phyloP scores from a whole-genome alignment of 1,139 yeast species.

The Geotrichum macrosporum region DNA sequence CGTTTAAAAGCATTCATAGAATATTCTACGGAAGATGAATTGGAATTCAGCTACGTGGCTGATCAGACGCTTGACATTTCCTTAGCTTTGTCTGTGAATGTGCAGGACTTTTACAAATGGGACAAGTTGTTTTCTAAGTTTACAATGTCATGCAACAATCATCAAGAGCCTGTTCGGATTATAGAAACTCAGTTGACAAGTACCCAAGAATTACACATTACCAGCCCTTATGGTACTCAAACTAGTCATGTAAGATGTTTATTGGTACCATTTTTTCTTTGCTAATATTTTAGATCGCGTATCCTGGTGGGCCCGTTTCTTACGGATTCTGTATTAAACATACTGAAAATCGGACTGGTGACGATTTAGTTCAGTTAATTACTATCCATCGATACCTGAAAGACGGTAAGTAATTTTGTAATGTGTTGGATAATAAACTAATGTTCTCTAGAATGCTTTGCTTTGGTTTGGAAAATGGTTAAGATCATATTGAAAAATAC shows the following conservation, averaged over 20 bases:
- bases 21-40: slow-evolving; percentile 25
- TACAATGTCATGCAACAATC: slow-evolving; percentile 56
- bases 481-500: slow-evolving; percentile 31
- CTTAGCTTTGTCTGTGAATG: slow-evolving; percentile 63
- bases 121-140: slow-evolving; percentile 59
- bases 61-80: slow-evolving; percentile 27
- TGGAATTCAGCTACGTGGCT: slow-evolving; percentile 23
- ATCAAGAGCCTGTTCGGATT: slow-evolving; percentile 53
- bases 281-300: slow-evolving; percentile 44
- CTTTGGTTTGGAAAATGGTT: slow-evolving; percentile 15
- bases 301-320: slow-evolving; percentile 65
- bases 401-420: slow-evolving; percentile 25
- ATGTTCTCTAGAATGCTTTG: slow-evolving; percentile 11
- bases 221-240: slow-evolving; percentile 35
- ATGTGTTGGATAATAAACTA: not conserved
- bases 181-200: slow-evolving; percentile 44
- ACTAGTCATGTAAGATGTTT: slow-evolving; percentile 12
- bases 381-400: slow-evolving; percentile 26
- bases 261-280: not conserved
- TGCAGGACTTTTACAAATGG: slow-evolving; percentile 65
- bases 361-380: slow-evolving; percentile 23
- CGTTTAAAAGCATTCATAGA: slow-evolving; percentile 21
- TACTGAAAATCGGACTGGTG: slow-evolving; percentile 15
- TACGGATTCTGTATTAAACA: slow-evolving; percentile 51
- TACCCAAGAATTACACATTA: slow-evolving; percentile 43